Base-by-base conservation (phyloP, 1,139 yeast genomes). In the Diutina ranongensis region DNA sequence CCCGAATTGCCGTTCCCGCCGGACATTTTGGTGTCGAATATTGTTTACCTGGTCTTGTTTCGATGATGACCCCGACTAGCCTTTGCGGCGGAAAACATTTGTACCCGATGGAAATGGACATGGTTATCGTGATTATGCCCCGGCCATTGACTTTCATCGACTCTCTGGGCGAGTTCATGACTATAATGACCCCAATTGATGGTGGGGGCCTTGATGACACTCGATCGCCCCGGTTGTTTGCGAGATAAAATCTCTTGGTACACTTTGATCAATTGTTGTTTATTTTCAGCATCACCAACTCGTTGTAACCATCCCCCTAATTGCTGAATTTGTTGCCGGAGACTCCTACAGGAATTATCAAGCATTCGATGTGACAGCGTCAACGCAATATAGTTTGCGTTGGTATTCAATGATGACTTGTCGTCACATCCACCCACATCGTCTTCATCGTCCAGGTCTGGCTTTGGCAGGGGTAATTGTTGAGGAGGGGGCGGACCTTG, bases 351-450 rank as follows among this genome's bases (percentile, higher is more conserved):
- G 40, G 58, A 59, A 21, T 54, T 49, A 40, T 51, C 54, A 46
- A 68, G 57, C 44, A 69, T 55, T 44, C 69, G 57, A 41, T 63
- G 61, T 5, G 71, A 57, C 19, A 71, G 61, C 1, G 65, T 53
- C 45, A 71, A 61, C 4, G 71, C 60, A 36, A 67, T 57, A 52
- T 67, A 70, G 55, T 70, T 75, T 13, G 68, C 55, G 51, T 71
- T 69, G 15, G 57, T 50, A 45, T 58, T 54, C 38, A 68, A 15
- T 4, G 40, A 22, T 10, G 28, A 10, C 15, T 31, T 31, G 33
- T 36, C 28, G 40, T 36, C 31, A 10, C 16, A 15, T 15, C 8
- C 10, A 9, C 8, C 13, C 9, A 20, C 27, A 18, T 15, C 32
- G 22, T 25, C 20, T 7, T 38, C 42, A 19, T 38, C 42, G 32